phyloP scores from a whole-genome alignment of 2,329 filamentous ascomycete species.

The Alternaria atra region DNA sequence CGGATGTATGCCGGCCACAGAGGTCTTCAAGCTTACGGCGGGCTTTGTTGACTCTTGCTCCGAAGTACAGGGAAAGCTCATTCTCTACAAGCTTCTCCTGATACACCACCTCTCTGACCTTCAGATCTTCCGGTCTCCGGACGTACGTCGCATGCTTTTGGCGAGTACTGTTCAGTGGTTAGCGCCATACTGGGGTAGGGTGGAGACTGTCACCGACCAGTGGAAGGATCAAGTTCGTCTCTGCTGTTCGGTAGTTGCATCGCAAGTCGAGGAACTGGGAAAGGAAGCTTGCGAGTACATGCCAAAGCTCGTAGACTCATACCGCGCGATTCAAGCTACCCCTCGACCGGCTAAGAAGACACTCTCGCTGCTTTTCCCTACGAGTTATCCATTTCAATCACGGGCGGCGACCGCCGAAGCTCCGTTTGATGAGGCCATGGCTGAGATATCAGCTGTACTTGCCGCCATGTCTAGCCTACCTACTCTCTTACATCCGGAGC shows the following conservation, averaged over 20 bases:
- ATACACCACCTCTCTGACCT: slow-evolving; percentile 91
- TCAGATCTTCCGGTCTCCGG: slow-evolving; percentile 79
- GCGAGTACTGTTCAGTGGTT: slow-evolving; percentile 91
- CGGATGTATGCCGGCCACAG: slow-evolving; percentile 77
- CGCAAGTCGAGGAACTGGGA: slow-evolving; percentile 79
- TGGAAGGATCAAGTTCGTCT: slow-evolving; percentile 93
- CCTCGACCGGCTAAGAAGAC: slow-evolving; percentile 65
- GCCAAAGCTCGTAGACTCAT: slow-evolving; percentile 89
- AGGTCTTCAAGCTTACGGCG: slow-evolving; percentile 89
- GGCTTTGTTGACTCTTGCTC: slow-evolving; percentile 94
- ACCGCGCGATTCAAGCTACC: slow-evolving; percentile 76
- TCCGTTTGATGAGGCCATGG: slow-evolving; percentile 83
- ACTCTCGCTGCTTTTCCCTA: slow-evolving; percentile 89
- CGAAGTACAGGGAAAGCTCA: slow-evolving; percentile 85
- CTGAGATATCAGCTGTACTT: slow-evolving; percentile 88
- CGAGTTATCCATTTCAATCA: slow-evolving; percentile 85
- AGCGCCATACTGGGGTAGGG: slow-evolving; percentile 88
- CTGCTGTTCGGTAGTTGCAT: slow-evolving; percentile 90
- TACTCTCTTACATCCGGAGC: slow-evolving; percentile 77
- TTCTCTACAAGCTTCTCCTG: slow-evolving; percentile 89
- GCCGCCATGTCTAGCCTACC: slow-evolving; percentile 81
- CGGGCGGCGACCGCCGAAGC: slow-evolving; percentile 69
- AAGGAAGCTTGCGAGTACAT: slow-evolving; percentile 88
- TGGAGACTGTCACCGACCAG: slow-evolving; percentile 76
- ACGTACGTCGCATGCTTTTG: slow-evolving; percentile 76